Base-by-base conservation (phyloP, 2,329 filamentous ascomycete species). In the Aspergillus flavus region DNA sequence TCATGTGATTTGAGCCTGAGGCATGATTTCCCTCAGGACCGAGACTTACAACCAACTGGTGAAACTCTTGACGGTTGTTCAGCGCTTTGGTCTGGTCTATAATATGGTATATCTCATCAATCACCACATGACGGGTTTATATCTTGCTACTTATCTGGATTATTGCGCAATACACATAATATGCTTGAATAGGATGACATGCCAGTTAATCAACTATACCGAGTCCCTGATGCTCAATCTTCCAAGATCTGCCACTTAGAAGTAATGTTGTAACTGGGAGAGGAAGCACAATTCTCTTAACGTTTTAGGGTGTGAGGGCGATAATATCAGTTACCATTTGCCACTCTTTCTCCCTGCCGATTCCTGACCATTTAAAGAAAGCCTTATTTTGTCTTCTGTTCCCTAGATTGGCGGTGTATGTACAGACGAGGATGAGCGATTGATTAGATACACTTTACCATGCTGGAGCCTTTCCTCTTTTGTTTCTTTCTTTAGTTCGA, bases 1-100 rank as follows among this genome's bases (percentile, higher is more conserved):
- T 78, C 76, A 79, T 68, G 76, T 79, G 76, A 77, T 66, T 9
- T 6, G 0, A 7, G 69, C 68, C 70, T 72, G 41, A 71, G 71
- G 69, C 65, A 65, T 2, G 19, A 39, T 28, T 7, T 4, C 6
- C 7, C 36, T 12, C 6, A 41, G 7, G 4, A 4, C 3, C 4
- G 12, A 10, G 16, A 41, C 39, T 41, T 6, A 3, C 1, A 16
- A n/a, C 39, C 39, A n/a, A 41, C 39, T 41, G 39, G 39, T 36
- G 34, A 36, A 16, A 5, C 34, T 36, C 34, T 36, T 21, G 26
- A 34, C 39, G 23, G 32, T n/a, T 46, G 39, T 34, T 30, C 26
- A 26, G 14, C 16, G 26, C 46, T 4, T 30, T 50, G 46, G 12
- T n/a, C 14, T 50, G 45, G 10, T 26, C 11, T 48, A n/a, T n/a